Conservation (phyloP, 1,284 basidiomycete genomes). For the Pterulicium gracile region DNA sequence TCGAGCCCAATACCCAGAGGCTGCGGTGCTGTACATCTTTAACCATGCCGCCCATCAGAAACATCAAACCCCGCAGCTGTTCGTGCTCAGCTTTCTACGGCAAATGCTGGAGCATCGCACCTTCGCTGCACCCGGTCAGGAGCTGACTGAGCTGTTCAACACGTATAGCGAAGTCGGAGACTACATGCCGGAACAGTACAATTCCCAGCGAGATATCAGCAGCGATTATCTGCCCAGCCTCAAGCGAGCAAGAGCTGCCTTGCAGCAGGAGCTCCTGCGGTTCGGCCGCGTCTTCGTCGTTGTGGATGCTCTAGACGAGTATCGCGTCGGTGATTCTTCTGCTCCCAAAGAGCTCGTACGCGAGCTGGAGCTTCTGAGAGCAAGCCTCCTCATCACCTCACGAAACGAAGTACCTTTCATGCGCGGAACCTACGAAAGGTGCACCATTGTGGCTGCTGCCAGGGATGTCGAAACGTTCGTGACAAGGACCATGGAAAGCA, state of each 20-base stretch:
- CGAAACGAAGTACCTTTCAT: not conserved
- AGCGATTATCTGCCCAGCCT: not conserved
- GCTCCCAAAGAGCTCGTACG: not conserved
- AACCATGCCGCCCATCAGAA: not conserved
- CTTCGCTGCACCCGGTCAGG: not conserved
- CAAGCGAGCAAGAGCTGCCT: not conserved
- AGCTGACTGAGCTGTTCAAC: not conserved
- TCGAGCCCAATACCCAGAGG: not conserved
- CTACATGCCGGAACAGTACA: no score
- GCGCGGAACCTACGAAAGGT: not conserved
- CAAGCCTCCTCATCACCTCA: not conserved
- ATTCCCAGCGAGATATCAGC: no score
- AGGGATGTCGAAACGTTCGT: not conserved
- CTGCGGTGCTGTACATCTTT: not conserved
- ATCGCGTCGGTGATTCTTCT: not conserved
- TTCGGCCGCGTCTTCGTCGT: conserved; percentile 1
- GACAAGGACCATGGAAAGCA: not conserved
- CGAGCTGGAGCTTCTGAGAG: not conserved
- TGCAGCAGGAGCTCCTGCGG: not conserved
- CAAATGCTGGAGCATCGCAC: not conserved
- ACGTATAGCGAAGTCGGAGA: not conserved
- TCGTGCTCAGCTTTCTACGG: not conserved
- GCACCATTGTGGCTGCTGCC: not conserved
- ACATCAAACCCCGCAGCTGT: not conserved
- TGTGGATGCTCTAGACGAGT: conserved; percentile 2